phyloP scores from a whole-genome alignment of 352 stramenopile genomes.

The Elongisporangium anandrum region DNA sequence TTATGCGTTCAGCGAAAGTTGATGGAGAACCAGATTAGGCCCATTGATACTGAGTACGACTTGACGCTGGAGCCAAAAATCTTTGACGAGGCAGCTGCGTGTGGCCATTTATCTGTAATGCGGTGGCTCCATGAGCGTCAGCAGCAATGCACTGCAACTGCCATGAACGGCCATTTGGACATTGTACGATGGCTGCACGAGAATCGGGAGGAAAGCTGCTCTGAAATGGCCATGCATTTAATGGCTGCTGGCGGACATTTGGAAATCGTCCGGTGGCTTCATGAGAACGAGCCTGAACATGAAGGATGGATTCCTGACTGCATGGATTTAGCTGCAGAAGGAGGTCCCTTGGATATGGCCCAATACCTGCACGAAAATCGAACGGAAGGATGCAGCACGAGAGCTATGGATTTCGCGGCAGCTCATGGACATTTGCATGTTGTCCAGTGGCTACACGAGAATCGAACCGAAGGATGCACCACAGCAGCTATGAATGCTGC shows the following conservation, averaged over 20 bases:
- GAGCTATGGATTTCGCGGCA: conserved; percentile 16
- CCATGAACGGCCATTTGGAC: conserved; percentile 12
- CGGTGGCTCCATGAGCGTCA: conserved; percentile 7
- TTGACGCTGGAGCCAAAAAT: too few species aligned
- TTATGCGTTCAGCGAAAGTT: too few species aligned
- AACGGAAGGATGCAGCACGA: conserved; percentile 9
- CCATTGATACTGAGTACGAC: too few species aligned
- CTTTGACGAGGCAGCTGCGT: conserved; percentile 9
- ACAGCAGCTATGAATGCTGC: conserved; percentile 10
- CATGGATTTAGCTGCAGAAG: too few species aligned
- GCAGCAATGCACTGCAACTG: conserved; percentile 10
- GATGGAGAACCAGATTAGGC: too few species aligned
- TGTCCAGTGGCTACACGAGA: conserved; percentile 13
- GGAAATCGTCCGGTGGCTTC: conserved; percentile 17
- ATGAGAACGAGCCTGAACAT: conserved; percentile 1
- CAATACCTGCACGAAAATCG: too few species aligned
- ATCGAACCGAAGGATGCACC: conserved; percentile 13
- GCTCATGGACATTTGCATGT: conserved; percentile 11
- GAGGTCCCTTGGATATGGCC: background rate
- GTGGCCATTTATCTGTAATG: conserved; percentile 7
- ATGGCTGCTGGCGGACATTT: conserved; percentile 10
- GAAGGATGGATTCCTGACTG: too few species aligned
- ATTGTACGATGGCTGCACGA: conserved; percentile 16
- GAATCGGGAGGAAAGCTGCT: conserved; percentile 11
- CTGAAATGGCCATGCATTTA: conserved; percentile 10